Evolutionary conservation across 371 early-diverging fungal species (phyloP), one percentile per base, ranked within the genome.

Genomic region (Zychaea mexicana): DNA sequence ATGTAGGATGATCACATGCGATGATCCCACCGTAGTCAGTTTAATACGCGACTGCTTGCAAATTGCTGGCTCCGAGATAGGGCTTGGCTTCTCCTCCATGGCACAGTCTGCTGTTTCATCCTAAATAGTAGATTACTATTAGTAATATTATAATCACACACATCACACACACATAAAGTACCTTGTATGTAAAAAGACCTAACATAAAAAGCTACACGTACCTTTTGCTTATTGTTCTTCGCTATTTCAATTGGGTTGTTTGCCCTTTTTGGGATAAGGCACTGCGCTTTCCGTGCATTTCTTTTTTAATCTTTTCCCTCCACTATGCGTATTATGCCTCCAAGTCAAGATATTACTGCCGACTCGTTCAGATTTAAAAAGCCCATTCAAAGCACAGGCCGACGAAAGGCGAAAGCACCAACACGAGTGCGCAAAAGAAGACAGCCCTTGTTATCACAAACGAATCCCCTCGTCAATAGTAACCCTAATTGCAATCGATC

Each of bases 1-100:
- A 42, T 87, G 85, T 65, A 86, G 88, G 52, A 83, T 85, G 69
- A 80, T 85, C 62, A 80, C 82, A 24, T 87, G 85, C 54, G 72
- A 82, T 52, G 87, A 87, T 61, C 76, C 84, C 21, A 76, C 69
- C 26, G 83, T 92, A 1, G 76, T 88, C 39, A 72, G 78, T 46
- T 62, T 86, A 52, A 82, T 87, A 15, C 80, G 82, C 60, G 78
- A 78, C 22, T 87, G 88, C 68, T 69, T 90, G 28, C 73, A 78
- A 56, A 75, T 80, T 36, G 79, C 83, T 21, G 84, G 87, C 24
- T 57, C 71, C 32, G 85, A 83, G 52, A 77, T 86, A 67, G 87
- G 85, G 15, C 67, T 83, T 12, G 49, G 52, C 3, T 2, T 15
- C 8, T 36, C 36, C 8, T 15, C 36, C 8, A 10, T 36, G 15